Base-by-base conservation (phyloP, 2,329 filamentous ascomycete genomes). In the Ophiostoma perfectum region DNA sequence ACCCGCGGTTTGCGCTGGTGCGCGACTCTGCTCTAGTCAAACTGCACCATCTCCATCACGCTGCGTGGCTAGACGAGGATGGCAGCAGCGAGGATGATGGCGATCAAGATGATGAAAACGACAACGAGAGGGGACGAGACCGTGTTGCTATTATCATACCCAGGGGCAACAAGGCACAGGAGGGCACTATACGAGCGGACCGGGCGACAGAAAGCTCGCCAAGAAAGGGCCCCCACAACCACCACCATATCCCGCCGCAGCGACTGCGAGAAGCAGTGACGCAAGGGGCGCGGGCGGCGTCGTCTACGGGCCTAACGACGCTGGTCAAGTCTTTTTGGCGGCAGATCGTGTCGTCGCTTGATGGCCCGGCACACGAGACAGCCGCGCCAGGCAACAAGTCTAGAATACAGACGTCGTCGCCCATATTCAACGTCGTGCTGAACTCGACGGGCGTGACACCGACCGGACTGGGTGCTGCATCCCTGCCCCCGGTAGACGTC, bases 1-100 rank as follows among this genome's bases (percentile, higher is more conserved):
- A 97, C 77, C 91, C 93, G 14, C 89, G 93, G 69, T 97, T 97
- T 77, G 90, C 88, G 9, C 86, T 91, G 41, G 82, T 93, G 39
- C 86, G 90, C 64, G 91, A 97, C 74, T 78, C 86, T 4, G 83
- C 77, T 14, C 70, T 77, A 0, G 75, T 75, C 41, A 78, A 76
- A 71, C 72, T 78, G 55, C 77, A 78, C 66, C 76, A 78, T 45
- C 71, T 79, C 5, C 76, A 90, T 68, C 84, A 88, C 71, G 81
- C 96, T 66, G 91, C 96, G 78, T 97, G 55, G 83, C 93, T 69
- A 77, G 64, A 64, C 7, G 12, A 27, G 0, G 64, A 64, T 8
- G 65, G 18, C 2, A 27, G 18, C 12, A 18, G 8, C 7, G 27
- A 55, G 77, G 64, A 64, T 3, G 7, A 5, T 0, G 45, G 44